phyloP scores from a whole-genome alignment of 2,329 filamentous ascomycete genomes.

The Cercospora sp. region DNA sequence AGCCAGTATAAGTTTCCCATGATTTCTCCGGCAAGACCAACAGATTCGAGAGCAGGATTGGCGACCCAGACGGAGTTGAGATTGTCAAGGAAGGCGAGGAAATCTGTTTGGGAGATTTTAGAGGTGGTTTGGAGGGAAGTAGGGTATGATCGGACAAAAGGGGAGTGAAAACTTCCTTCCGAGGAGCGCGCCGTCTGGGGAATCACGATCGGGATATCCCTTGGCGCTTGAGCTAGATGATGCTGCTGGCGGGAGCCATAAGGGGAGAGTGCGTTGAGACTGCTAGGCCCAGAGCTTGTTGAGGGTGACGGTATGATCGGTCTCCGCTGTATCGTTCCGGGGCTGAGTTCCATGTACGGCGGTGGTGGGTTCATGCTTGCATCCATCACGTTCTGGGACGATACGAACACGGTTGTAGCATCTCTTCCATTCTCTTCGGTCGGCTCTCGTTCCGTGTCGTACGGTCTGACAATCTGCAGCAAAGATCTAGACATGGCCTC shows the following conservation, averaged over 20 bases:
- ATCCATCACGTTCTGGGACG: not conserved
- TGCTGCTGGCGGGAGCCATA: not conserved
- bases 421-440: not conserved
- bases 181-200: not conserved
- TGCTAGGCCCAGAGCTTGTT: not conserved
- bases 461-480: not conserved
- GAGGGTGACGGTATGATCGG: not conserved
- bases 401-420: not conserved
- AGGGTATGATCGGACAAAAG: not conserved
- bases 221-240: not conserved
- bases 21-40: conserved; percentile 27
- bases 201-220: not conserved
- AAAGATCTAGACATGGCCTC: not conserved
- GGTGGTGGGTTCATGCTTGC: not conserved
- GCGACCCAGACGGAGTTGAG: conserved; percentile 36
- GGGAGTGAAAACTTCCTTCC: not conserved
- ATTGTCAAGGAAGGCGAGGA: conserved; percentile 36
- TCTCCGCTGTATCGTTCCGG: not conserved
- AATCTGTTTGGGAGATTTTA: conserved; percentile 22
- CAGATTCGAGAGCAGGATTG: conserved; percentile 32
- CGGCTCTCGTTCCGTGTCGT: not conserved
- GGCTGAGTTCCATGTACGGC: not conserved
- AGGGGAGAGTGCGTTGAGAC: not conserved
- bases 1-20: conserved; percentile 30
- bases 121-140: not conserved